Evolutionary conservation across 345 rosid genomes (phyloP).

Genomic region (Rhodamnia argentea): DNA sequence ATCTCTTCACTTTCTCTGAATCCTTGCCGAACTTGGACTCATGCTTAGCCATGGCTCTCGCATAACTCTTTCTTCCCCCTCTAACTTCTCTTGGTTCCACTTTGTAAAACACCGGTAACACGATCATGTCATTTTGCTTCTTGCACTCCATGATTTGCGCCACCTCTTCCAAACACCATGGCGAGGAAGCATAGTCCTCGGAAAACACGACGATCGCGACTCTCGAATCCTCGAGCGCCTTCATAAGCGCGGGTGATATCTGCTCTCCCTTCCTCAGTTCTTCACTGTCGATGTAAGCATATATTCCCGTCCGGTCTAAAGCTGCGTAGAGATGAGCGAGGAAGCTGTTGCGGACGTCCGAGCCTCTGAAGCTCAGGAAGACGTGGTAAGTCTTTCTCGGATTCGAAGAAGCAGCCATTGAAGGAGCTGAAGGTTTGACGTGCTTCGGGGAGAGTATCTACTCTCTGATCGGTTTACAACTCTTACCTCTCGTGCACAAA

Average conservation of each 20-base stretch:
- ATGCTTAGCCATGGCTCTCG: background rate
- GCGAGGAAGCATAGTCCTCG: background rate
- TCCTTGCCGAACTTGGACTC: background rate
- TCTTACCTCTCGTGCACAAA: background rate
- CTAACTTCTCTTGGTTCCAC: background rate
- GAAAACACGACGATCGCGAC: background rate
- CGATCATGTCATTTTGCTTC: background rate
- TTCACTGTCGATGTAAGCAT: background rate
- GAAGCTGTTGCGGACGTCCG: background rate
- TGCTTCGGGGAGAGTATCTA: background rate
- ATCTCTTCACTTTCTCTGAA: background rate
- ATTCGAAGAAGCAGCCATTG: background rate
- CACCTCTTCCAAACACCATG: background rate
- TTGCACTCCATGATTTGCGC: background rate
- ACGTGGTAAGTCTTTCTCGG: background rate
- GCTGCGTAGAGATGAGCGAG: background rate
- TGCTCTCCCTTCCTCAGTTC: fast-evolving
- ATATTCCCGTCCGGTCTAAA: background rate
- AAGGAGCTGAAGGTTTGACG: background rate
- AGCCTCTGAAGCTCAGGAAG: background rate
- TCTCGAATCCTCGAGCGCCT: background rate
- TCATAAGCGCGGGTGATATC: fast-evolving
- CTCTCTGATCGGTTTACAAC: background rate
- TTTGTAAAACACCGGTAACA: background rate
- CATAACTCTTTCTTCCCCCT: background rate